These are phyloP conservation scores for Quercus berberidifolia DNA, from an alignment of 306 rosid species.

Conservation along the genomic window DNA sequence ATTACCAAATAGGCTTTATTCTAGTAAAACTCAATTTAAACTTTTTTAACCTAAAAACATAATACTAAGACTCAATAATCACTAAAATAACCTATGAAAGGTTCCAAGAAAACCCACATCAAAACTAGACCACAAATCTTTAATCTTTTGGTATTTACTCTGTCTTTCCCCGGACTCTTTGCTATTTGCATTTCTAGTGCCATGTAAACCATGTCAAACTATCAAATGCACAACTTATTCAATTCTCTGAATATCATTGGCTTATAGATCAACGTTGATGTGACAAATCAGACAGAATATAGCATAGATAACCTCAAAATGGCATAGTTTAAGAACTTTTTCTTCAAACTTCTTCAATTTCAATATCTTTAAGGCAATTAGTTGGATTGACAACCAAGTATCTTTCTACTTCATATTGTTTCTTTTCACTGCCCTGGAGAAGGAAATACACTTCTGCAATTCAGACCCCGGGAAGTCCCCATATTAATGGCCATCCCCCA, in stretches of 20 bases:
- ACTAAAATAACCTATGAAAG: too few species aligned
- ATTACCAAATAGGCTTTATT: too few species aligned
- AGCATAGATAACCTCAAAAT: neutral
- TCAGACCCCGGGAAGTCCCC: neutral
- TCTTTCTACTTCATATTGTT: neutral
- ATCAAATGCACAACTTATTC: neutral
- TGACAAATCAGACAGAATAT: neutral
- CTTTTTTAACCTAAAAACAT: too few species aligned
- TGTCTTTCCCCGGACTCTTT: too few species aligned
- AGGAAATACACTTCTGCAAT: neutral
- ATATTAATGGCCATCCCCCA: neutral
- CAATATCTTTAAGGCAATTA: neutral
- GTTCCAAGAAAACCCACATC: too few species aligned
- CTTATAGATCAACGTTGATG: neutral
- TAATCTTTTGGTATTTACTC: too few species aligned
- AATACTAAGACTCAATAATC: too few species aligned
- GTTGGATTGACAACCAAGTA: neutral
- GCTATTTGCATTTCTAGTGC: neutral
- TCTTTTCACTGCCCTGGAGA: neutral
- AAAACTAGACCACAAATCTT: too few species aligned
- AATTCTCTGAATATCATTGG: neutral
- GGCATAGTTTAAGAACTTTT: neutral
- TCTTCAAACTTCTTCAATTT: neutral
- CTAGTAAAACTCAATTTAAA: too few species aligned
- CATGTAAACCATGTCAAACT: neutral